A percentile compares a stretch with the other conserved stretches of the same genome.
These are phyloP conservation scores for Gymnopilus junonius DNA, from an alignment of 768 basidiomycete genomes.

Conservation along the genomic window DNA sequence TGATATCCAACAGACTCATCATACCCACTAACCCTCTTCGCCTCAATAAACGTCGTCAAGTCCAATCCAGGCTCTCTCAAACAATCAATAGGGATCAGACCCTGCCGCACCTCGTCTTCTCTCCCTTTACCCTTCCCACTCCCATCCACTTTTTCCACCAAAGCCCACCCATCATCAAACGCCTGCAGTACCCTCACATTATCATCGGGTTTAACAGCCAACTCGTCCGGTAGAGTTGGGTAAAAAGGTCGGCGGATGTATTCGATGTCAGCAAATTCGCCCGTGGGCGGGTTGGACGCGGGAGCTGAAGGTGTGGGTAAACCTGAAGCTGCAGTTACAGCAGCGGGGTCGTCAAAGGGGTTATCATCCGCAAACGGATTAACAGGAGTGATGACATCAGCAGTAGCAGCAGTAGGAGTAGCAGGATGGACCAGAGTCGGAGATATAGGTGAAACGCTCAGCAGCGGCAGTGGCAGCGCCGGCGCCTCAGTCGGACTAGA, in stretches of 20 bases:
- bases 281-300: conserved; percentile 11
- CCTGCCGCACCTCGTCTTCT: conserved; percentile 30
- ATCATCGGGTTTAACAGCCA: conserved; percentile 55
- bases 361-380: conserved; percentile 26
- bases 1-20: conserved; percentile 2
- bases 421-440: conserved; percentile 38
- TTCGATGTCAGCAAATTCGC: conserved; percentile 45
- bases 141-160: conserved; percentile 52
- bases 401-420: background rate
- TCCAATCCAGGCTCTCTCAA: conserved; percentile 52
- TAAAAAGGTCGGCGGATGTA: conserved; percentile 58
- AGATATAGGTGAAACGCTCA: too few species aligned
- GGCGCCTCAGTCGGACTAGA: background rate
- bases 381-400: conserved; percentile 8
- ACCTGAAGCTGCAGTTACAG: too few species aligned
- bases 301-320: too few species aligned
- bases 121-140: conserved; percentile 33
- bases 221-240: conserved; percentile 62
- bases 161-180: conserved; percentile 77
- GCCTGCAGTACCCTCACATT: conserved; percentile 52
- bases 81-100: conserved; percentile 75
- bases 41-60: conserved; percentile 51
- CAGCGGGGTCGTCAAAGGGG: conserved; percentile 30
- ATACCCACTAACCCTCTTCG: conserved; percentile 50
- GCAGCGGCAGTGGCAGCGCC: too few species aligned